Percentiles rank a stretch among this genome's conserved stretches.
These are phyloP conservation scores for Fomitiporia mediterranea DNA, from an alignment of 1,284 basidiomycete species.

Conservation along the genomic window DNA sequence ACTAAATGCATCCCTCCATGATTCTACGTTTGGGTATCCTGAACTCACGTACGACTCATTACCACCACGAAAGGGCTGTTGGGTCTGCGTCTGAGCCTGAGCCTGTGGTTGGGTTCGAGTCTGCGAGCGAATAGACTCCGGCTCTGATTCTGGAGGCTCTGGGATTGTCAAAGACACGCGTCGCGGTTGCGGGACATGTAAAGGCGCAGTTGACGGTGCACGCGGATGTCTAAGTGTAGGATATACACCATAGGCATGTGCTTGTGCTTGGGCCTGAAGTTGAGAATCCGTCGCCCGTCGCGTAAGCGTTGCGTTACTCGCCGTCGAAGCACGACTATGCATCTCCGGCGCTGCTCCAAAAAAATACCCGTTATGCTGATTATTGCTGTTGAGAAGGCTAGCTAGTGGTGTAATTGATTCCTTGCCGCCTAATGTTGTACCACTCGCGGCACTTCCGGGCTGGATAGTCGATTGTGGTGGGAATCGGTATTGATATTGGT, in stretches of 20 bases:
- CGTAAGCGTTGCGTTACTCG: slow-evolving; percentile 1
- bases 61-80: neutral
- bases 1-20: neutral
- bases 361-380: neutral
- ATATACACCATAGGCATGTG: neutral
- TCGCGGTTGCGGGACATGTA: slow-evolving; percentile 17
- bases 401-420: slow-evolving; percentile 1
- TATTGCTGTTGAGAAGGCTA: neutral
- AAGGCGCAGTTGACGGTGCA: neutral
- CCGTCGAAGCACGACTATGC: neutral
- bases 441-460: neutral
- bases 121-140: too few species aligned
- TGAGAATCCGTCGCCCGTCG: slow-evolving; percentile 3
- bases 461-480: slow-evolving; percentile 10
- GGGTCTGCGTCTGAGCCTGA: neutral
- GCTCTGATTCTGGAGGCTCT: slow-evolving; percentile 9
- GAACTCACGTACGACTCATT: neutral
- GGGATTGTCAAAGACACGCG: slow-evolving; percentile 16
- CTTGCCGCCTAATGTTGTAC: neutral
- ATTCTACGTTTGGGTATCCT: neutral
- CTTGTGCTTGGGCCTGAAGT: neutral
- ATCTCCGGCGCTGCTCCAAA: neutral
- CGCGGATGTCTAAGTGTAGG: neutral
- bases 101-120: slow-evolving; percentile 8
- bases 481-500: slow-evolving; percentile 6